These are phyloP conservation scores for Hymenoscyphus infarciens DNA, from an alignment of 2,329 filamentous ascomycete species.

Conservation along the genomic window DNA sequence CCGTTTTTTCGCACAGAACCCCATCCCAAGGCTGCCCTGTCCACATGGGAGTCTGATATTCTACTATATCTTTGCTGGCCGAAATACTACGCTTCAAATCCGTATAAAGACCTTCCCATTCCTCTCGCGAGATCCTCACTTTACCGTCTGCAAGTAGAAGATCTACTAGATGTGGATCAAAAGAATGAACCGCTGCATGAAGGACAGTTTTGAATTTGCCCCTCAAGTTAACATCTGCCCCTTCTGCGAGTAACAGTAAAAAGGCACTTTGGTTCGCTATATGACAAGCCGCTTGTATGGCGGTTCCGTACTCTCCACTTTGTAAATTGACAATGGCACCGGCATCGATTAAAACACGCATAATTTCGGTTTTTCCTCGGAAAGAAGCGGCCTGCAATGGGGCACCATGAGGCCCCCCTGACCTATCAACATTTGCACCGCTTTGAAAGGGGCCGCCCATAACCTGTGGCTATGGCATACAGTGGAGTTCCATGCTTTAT, in stretches of 20 bases:
- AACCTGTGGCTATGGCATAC: background rate
- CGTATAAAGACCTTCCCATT: background rate
- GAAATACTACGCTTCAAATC: no score
- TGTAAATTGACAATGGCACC: background rate
- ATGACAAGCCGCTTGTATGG: background rate
- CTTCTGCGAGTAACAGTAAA: background rate
- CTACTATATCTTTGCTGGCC: no score
- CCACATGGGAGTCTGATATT: no score
- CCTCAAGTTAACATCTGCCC: background rate
- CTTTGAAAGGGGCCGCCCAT: no score
- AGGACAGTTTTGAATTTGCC: background rate
- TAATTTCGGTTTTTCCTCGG: fast-evolving
- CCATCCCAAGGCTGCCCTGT: no score
- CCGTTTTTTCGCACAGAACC: no score
- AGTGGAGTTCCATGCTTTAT: background rate
- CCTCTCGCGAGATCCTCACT: background rate
- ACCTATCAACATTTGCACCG: background rate
- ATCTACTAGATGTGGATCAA: background rate
- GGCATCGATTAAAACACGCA: background rate
- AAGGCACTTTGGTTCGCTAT: background rate
- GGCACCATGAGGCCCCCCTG: background rate
- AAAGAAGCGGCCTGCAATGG: background rate
- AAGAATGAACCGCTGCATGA: background rate
- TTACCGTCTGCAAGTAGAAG: background rate
- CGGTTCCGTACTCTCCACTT: background rate